These are phyloP conservation scores for Lepidium didymum DNA, from an alignment of 345 rosid species.

Conservation along the genomic window DNA sequence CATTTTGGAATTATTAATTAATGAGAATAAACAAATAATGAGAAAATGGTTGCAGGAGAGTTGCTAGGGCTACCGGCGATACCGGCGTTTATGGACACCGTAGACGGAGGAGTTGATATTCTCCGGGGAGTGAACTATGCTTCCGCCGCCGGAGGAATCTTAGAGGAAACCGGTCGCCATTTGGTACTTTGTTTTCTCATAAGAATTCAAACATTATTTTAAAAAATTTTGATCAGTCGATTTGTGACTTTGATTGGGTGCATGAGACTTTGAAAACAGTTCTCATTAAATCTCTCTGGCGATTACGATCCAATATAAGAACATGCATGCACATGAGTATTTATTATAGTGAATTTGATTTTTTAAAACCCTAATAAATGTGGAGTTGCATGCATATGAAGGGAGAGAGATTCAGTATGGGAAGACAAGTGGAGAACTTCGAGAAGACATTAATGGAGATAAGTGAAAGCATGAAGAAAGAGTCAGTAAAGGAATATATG, in stretches of 20 bases:
- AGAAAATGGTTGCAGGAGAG: constrained; percentile 41
- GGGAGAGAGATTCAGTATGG: constrained; percentile 65
- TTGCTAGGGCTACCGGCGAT: constrained; percentile 52
- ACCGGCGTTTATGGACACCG: constrained; percentile 47
- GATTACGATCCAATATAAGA: not conserved
- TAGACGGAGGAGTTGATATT: constrained; percentile 31
- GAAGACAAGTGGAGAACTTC: constrained; percentile 57
- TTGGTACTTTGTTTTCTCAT: constrained; percentile 12
- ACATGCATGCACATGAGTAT: not conserved
- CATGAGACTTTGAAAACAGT: not conserved
- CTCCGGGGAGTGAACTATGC: constrained; percentile 68
- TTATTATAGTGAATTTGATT: not conserved
- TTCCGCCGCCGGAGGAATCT: constrained; percentile 85
- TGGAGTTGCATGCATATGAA: constrained; percentile 21
- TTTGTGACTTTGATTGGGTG: constrained; percentile 6
- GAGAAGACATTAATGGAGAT: constrained; percentile 47
- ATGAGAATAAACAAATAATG: not conserved
- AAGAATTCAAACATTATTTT: too few relatives aligned
- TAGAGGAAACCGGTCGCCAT: constrained; percentile 57
- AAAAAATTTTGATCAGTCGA: too few relatives aligned
- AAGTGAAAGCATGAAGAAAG: constrained; percentile 4
- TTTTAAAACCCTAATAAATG: not conserved
- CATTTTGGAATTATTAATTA: not conserved
- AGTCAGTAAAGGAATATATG: constrained; percentile 23
- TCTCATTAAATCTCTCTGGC: not conserved